phyloP scores from a whole-genome alignment of 306 rosid species.

The Vigna angularis region DNA sequence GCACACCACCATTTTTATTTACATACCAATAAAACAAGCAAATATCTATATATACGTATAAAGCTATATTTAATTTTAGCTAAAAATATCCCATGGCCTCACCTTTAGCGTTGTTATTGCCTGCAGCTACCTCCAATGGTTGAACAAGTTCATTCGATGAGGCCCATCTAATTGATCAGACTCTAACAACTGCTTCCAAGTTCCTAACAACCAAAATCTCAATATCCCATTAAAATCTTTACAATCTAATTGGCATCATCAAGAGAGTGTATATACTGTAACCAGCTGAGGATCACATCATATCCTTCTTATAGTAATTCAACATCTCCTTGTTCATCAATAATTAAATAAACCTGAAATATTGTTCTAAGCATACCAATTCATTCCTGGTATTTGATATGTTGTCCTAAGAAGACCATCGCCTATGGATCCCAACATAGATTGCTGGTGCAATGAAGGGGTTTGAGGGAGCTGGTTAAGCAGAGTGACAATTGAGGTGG shows the following conservation, averaged over 20 bases:
- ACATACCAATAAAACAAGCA: conserved; percentile 51
- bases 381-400: conserved; percentile 64
- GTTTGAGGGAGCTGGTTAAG: conserved; percentile 80
- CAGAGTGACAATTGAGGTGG: conserved; percentile 61
- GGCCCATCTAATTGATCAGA: conserved; percentile 49
- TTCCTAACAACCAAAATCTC: conserved; percentile 58
- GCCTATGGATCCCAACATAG: conserved; percentile 63
- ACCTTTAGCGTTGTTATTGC: conserved; percentile 43
- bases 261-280: conserved; percentile 10
- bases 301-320: conserved; percentile 3
- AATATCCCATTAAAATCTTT: conserved; percentile 48
- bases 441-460: conserved; percentile 70
- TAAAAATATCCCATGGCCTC: conserved; percentile 61
- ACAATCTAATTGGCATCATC: conserved; percentile 39
- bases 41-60: conserved; percentile 46
- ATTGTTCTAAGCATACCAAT: conserved; percentile 69
- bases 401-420: conserved; percentile 57
- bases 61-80: conserved; percentile 47
- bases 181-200: conserved; percentile 44
- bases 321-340: conserved; percentile 27
- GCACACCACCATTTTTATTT: conserved; percentile 52
- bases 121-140: conserved; percentile 45
- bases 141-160: conserved; percentile 40
- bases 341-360: conserved; percentile 9
- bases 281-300: conserved; percentile 29